phyloP scores from a whole-genome alignment of 306 rosid species.

The Ceratonia siliqua region DNA sequence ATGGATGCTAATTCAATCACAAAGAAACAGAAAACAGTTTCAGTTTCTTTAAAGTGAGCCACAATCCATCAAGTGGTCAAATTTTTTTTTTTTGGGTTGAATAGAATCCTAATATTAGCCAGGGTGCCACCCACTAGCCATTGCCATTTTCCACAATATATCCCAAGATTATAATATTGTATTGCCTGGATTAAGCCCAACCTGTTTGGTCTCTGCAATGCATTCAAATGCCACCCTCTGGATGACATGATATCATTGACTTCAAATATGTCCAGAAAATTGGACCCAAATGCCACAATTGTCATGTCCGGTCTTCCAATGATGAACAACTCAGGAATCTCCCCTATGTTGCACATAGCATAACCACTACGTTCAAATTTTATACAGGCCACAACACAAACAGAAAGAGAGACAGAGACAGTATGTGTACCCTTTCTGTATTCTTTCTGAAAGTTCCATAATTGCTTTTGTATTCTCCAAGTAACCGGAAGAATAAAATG shows the following conservation, averaged over 20 bases:
- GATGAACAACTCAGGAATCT: slow-evolving; percentile 74
- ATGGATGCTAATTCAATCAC: slow-evolving; percentile 69
- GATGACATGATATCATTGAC: slow-evolving; percentile 88
- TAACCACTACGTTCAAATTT: slow-evolving; percentile 12
- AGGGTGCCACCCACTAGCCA: not conserved
- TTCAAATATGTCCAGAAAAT: slow-evolving; percentile 84
- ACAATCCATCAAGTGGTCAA: slow-evolving; percentile 1
- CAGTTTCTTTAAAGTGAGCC: slow-evolving; percentile 29
- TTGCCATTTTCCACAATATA: not conserved
- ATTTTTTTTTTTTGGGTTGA: not conserved
- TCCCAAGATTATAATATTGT: not conserved
- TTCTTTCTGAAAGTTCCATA: slow-evolving; percentile 75
- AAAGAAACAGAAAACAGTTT: slow-evolving; percentile 16
- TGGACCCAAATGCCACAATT: slow-evolving; percentile 78
- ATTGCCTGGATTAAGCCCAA: slow-evolving; percentile 23
- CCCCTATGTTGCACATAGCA: slow-evolving; percentile 63
- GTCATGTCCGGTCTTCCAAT: slow-evolving; percentile 95
- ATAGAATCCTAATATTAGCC: not conserved
- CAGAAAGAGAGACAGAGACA: not conserved
- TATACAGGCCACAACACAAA: slow-evolving; percentile 12
- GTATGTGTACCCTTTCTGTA: slow-evolving; percentile 68
- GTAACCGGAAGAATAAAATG: slow-evolving; percentile 62
- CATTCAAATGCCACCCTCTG: slow-evolving; percentile 99
- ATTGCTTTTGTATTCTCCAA: slow-evolving; percentile 74
- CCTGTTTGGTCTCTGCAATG: slow-evolving; percentile 96